These are phyloP conservation scores for Yamagishiella unicocca DNA, from an alignment of 139 green algal species.

Conservation along the genomic window DNA sequence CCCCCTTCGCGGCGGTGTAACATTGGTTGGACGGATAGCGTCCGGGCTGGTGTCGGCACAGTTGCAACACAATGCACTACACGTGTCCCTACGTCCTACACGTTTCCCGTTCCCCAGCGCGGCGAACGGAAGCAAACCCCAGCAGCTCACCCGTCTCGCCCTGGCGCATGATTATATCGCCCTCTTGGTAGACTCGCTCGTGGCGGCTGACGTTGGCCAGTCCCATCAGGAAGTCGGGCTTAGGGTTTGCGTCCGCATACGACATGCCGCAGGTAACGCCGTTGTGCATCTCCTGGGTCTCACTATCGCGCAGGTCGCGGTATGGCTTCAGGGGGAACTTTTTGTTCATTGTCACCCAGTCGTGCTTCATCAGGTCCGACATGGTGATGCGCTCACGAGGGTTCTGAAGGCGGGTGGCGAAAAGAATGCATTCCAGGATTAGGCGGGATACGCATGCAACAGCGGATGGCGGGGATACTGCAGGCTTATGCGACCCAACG, in stretches of 20 bases:
- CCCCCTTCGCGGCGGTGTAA: too few species aligned
- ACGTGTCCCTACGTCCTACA: too few species aligned
- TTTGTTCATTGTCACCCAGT: conserved; percentile 77
- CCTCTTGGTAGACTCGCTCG: conserved; percentile 65
- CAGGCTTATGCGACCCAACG: too few species aligned
- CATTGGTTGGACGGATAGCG: too few species aligned
- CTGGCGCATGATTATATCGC: conserved; percentile 69
- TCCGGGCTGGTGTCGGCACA: too few species aligned
- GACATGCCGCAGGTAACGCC: conserved; percentile 31
- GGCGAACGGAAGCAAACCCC: too few species aligned
- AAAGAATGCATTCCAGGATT: too few species aligned
- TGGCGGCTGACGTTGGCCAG: conserved; percentile 43
- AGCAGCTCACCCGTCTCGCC: conserved; percentile 50
- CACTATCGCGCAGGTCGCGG: conserved; percentile 49
- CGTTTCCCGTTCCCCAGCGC: too few species aligned
- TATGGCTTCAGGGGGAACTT: conserved; percentile 55
- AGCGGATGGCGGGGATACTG: too few species aligned
- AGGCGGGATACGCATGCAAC: too few species aligned
- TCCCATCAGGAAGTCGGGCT: conserved; percentile 47
- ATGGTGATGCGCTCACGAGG: conserved; percentile 80
- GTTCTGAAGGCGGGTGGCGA: too few species aligned
- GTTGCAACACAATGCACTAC: too few species aligned
- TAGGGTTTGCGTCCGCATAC: conserved; percentile 51
- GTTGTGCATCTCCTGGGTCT: conserved; percentile 59
- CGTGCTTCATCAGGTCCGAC: conserved; percentile 74